phyloP scores from a whole-genome alignment of 2,329 filamentous ascomycete genomes.

The Stachybotrys elegans region DNA sequence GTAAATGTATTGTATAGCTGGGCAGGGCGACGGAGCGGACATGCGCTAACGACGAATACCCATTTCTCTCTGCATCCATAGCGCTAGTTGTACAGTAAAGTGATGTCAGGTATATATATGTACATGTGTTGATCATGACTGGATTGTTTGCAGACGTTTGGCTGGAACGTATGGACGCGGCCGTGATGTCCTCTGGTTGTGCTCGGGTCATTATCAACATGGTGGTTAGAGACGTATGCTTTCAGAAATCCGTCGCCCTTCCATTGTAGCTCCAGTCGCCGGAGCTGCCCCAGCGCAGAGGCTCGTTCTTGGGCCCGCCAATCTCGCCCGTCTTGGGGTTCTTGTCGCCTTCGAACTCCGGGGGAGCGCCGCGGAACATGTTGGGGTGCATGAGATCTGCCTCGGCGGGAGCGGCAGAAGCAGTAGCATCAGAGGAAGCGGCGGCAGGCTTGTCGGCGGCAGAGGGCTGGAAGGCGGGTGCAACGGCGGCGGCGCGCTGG shows the following conservation, averaged over 20 bases:
- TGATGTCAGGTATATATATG: too few relatives aligned
- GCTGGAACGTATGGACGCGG: too few relatives aligned
- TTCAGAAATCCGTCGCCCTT: conserved; percentile 81
- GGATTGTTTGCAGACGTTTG: too few relatives aligned
- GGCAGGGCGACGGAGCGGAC: too few relatives aligned
- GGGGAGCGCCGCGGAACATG: conserved; percentile 69
- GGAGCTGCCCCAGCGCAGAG: conserved; percentile 72
- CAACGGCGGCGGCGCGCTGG: conserved; percentile 56
- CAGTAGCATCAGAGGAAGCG: conserved; percentile 14
- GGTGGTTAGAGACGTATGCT: too few relatives aligned
- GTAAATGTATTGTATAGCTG: too few relatives aligned
- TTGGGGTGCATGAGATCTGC: conserved; percentile 42
- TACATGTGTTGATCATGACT: too few relatives aligned
- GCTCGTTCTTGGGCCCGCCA: conserved; percentile 96
- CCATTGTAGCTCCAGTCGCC: conserved; percentile 94
- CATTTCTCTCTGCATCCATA: too few relatives aligned
- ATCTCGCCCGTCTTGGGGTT: conserved; percentile 96
- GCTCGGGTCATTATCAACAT: not conserved
- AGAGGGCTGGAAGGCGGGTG: conserved; percentile 34
- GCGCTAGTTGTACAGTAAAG: too few relatives aligned
- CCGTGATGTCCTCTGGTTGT: conserved; percentile 11
- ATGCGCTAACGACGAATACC: too few relatives aligned
- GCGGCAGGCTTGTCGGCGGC: conserved; percentile 14
- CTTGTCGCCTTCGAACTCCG: conserved; percentile 87
- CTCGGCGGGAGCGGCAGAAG: conserved; percentile 13